Percentiles rank a stretch among this genome's conserved stretches.
Evolutionary conservation across 2,329 filamentous ascomycete genomes (phyloP).

Genomic region (Fusarium sp.): DNA sequence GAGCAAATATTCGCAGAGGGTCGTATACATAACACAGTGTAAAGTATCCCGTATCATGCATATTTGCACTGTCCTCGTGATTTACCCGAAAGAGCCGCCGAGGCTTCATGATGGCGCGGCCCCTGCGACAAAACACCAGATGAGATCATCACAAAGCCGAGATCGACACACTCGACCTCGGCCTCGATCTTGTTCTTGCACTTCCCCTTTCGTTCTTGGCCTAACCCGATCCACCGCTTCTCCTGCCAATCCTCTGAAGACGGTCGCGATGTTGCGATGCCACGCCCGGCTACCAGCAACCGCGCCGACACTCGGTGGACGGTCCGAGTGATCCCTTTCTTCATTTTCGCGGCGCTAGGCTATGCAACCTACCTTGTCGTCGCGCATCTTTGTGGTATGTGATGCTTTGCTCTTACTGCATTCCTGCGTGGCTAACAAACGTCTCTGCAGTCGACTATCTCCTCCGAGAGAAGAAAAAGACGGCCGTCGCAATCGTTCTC

Average conservation of each 20-base stretch:
- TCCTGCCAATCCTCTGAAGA: conserved; percentile 18
- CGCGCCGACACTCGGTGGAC: conserved; percentile 53
- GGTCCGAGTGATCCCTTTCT: conserved; percentile 75
- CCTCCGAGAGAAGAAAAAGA: conserved; percentile 63
- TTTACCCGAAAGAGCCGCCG: no score
- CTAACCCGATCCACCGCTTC: not conserved
- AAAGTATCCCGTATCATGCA: no score
- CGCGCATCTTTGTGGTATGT: conserved; percentile 77
- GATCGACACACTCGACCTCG: not conserved
- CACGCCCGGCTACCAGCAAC: conserved; percentile 47
- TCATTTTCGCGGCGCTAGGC: conserved; percentile 76
- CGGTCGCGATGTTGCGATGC: conserved; percentile 54
- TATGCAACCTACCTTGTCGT: conserved; percentile 82
- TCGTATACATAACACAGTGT: no score
- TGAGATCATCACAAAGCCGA: conserved; percentile 28
- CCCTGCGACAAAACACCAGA: conserved; percentile 14
- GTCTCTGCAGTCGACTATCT: conserved; percentile 75
- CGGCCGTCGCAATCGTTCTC: conserved; percentile 76
- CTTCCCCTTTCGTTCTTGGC: no score
- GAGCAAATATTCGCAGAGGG: no score
- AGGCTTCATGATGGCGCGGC: not conserved
- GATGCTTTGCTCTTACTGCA: not conserved
- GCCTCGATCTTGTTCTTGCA: no score
- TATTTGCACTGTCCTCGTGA: no score
- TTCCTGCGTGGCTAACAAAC: conserved; percentile 13